phyloP scores from a whole-genome alignment of 2,329 filamentous ascomycete species.

The Penicillium occitanis region DNA sequence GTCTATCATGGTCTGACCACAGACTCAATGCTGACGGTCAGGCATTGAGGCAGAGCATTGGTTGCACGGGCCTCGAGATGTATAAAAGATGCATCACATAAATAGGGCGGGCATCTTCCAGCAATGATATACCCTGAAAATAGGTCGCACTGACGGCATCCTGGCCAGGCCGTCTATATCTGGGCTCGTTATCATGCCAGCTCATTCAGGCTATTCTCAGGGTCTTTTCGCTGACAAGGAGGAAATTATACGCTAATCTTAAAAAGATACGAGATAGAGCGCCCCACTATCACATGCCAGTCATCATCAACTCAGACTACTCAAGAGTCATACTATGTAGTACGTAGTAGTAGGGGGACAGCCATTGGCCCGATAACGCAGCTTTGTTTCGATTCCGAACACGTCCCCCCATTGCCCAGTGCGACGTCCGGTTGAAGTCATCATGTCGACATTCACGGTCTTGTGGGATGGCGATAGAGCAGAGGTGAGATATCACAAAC shows the following conservation, averaged over 20 bases:
- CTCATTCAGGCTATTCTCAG: background rate
- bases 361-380: constrained; percentile 8
- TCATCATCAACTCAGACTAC: background rate
- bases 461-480: background rate
- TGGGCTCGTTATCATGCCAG: background rate
- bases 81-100: background rate
- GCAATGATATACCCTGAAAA: background rate
- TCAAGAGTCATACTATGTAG: background rate
- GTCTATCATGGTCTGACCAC: background rate
- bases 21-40: background rate
- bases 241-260: background rate
- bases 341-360: background rate
- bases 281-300: constrained; percentile 21
- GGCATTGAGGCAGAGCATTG: background rate
- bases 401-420: background rate
- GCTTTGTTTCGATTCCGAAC: background rate
- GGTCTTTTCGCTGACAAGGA: too few relatives aligned
- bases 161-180: background rate
- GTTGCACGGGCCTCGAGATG: constrained; percentile 9
- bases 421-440: background rate
- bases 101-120: background rate
- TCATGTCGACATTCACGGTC: background rate
- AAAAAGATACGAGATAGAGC: background rate
- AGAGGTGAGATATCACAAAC: background rate
- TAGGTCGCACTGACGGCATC: background rate